These are phyloP conservation scores for Sclerospora graminicola DNA, from an alignment of 352 stramenopile species.

Conservation along the genomic window DNA sequence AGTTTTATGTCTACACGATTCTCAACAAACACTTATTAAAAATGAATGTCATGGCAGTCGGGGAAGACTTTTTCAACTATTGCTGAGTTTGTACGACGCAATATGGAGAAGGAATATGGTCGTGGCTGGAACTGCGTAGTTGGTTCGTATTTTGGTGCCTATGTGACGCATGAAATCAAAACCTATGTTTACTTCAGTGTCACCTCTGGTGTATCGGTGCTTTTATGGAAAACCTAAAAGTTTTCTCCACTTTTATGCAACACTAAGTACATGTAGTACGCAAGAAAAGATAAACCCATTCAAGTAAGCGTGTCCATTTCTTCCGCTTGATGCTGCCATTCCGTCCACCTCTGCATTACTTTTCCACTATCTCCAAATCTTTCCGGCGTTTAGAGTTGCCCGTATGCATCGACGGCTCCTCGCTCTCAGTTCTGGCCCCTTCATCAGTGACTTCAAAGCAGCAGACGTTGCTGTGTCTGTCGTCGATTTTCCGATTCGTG, in stretches of 20 bases:
- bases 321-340: slow-evolving; percentile 5
- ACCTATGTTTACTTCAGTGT: slow-evolving; percentile 94
- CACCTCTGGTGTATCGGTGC: no score
- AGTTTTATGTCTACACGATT: no score
- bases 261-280: no score
- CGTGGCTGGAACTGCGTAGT: slow-evolving; percentile 91
- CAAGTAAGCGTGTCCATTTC: no score
- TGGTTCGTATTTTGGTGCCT: slow-evolving; percentile 86
- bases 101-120: slow-evolving; percentile 90
- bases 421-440: slow-evolving; percentile 36
- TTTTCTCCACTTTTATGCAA: no score
- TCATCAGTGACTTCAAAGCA: slow-evolving; percentile 3
- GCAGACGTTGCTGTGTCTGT: slow-evolving; percentile 50
- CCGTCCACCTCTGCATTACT: slow-evolving; percentile 11
- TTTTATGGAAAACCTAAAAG: slow-evolving; percentile 88
- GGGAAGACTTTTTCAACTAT: slow-evolving; percentile 89
- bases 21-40: no score
- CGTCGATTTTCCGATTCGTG: slow-evolving; percentile 52
- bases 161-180: slow-evolving; percentile 94
- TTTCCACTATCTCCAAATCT: slow-evolving; percentile 6
- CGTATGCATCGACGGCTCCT: slow-evolving; percentile 20
- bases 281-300: no score
- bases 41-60: slow-evolving; percentile 27
- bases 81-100: slow-evolving; percentile 84
- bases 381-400: slow-evolving; percentile 28